phyloP scores from a whole-genome alignment of 78 protist species.

The Cyanophora paradoxa region DNA sequence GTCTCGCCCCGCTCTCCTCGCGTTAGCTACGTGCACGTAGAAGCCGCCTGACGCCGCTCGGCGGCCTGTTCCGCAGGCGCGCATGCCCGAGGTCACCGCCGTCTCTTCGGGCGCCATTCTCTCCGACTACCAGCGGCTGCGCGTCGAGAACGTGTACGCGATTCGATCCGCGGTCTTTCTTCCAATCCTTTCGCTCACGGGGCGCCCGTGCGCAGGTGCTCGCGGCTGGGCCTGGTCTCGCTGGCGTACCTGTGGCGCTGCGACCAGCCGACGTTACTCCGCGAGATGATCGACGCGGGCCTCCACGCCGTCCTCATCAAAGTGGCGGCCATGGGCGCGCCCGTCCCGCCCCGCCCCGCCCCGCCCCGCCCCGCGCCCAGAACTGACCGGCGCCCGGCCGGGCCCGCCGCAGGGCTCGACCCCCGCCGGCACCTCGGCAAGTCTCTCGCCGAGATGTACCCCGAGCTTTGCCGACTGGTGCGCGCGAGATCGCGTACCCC shows the following conservation, averaged over 20 bases:
- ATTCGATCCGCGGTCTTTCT: too few relatives aligned
- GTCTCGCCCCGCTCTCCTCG: too few relatives aligned
- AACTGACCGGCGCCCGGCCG: too few relatives aligned
- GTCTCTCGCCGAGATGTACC: conserved; percentile 40
- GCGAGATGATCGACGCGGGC: conserved; percentile 66
- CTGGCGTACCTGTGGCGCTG: conserved; percentile 82
- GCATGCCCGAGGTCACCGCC: conserved; percentile 62
- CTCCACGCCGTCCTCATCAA: conserved; percentile 72
- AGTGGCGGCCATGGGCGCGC: conserved; percentile 66
- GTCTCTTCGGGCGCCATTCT: conserved; percentile 90
- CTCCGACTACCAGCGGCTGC: conserved; percentile 84
- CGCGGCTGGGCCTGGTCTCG: conserved; percentile 65
- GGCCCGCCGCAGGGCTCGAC: background rate
- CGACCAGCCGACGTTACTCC: conserved; percentile 60
- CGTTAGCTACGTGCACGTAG: too few relatives aligned
- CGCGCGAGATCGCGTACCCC: too few relatives aligned
- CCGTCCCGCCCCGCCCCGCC: background rate
- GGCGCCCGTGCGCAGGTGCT: too few relatives aligned
- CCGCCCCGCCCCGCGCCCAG: background rate
- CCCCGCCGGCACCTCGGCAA: conserved; percentile 54
- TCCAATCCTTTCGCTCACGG: too few relatives aligned
- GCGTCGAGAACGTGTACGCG: conserved; percentile 87
- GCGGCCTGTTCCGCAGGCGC: too few relatives aligned
- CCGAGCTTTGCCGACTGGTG: too few relatives aligned
- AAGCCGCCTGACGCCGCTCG: too few relatives aligned